phyloP scores from a whole-genome alignment of 352 stramenopile genomes.

The Globisporangium irregulare region DNA sequence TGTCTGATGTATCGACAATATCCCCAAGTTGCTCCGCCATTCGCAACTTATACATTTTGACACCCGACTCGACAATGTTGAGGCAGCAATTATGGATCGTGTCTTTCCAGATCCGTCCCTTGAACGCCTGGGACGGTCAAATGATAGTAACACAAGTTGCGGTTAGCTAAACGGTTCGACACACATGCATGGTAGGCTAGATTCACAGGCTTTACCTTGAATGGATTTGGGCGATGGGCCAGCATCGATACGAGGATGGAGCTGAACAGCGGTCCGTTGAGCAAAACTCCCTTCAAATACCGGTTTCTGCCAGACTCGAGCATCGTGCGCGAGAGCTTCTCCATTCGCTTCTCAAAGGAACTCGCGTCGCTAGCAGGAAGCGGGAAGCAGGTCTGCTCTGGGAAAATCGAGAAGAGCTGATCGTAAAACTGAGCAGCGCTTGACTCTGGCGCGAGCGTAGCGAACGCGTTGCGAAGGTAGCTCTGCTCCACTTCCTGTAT shows the following conservation, averaged over 20 bases:
- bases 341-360: conserved; percentile 53
- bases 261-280: conserved; percentile 68
- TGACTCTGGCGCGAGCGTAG: conserved; percentile 26
- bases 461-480: conserved; percentile 57
- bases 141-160: background rate
- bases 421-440: conserved; percentile 27
- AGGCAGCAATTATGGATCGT: conserved; percentile 80
- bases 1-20: conserved; percentile 72
- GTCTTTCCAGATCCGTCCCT: conserved; percentile 67
- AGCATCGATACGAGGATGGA: conserved; percentile 80
- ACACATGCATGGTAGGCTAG: background rate
- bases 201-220: conserved; percentile 31
- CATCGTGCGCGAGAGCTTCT: conserved; percentile 55
- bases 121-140: conserved; percentile 43
- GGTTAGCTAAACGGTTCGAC: background rate
- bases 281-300: conserved; percentile 61
- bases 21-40: conserved; percentile 64
- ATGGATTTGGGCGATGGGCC: conserved; percentile 59
- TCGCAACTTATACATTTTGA: conserved; percentile 77
- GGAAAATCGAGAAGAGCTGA: conserved; percentile 46
- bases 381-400: conserved; percentile 56
- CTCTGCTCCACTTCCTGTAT: conserved; percentile 51
- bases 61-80: conserved; percentile 72
- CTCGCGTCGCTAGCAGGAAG: conserved; percentile 38
- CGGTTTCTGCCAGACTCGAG: conserved; percentile 64